Conservation (phyloP, 169 alveolate genomes). For the Babesia ovis region DNA sequence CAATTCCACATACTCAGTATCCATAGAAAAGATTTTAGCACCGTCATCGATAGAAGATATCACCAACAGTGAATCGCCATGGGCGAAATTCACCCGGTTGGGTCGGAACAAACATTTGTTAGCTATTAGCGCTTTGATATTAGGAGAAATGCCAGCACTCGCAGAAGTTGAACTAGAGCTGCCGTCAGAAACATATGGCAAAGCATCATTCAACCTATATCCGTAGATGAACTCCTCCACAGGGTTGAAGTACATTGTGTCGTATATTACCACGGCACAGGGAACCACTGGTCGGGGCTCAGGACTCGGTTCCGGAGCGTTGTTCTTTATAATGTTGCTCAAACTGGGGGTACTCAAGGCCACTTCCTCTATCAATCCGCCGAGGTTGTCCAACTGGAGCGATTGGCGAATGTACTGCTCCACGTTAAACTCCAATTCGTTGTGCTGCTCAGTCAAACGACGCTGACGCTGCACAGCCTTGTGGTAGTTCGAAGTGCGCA, state of each 20-base stretch:
- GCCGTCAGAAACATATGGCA: background rate
- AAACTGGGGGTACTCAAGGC: conserved; percentile 40
- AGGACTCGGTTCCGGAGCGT: conserved; percentile 11
- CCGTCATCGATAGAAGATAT: conserved; percentile 29
- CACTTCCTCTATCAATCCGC: conserved; percentile 18
- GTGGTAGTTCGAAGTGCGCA: conserved; percentile 36
- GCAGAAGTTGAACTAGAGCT: background rate
- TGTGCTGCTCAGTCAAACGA: conserved; percentile 16
- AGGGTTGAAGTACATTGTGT: conserved; percentile 58
- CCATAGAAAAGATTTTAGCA: conserved; percentile 34
- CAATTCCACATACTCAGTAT: conserved; percentile 44
- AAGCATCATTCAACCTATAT: conserved; percentile 19
- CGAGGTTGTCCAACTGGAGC: conserved; percentile 22
- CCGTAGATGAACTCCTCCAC: conserved; percentile 58
- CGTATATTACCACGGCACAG: conserved; percentile 31
- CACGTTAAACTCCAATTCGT: conserved; percentile 31
- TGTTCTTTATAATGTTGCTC: conserved; percentile 18
- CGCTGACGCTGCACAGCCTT: conserved; percentile 39
- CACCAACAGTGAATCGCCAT: conserved; percentile 26
- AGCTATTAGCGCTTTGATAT: background rate
- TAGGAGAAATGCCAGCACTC: background rate
- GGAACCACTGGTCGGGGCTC: conserved; percentile 26
- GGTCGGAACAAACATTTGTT: conserved; percentile 18
- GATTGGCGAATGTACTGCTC: conserved; percentile 18
- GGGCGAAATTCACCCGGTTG: conserved; percentile 6